Evolutionary conservation across 2,329 filamentous ascomycete genomes (phyloP).

Genomic region (Fusarium ambrosium): DNA sequence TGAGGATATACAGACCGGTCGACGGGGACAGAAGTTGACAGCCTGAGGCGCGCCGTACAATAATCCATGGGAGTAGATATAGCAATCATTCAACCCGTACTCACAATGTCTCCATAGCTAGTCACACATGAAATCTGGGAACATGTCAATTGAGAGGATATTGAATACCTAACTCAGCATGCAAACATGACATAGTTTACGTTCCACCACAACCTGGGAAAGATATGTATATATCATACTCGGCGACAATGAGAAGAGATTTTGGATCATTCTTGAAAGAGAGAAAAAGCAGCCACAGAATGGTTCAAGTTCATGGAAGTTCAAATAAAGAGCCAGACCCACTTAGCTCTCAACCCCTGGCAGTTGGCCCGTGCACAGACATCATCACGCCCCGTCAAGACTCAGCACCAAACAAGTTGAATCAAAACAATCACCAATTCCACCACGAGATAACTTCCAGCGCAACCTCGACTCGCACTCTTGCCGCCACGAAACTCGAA

Average conservation of each 20-base stretch:
- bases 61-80: neutral
- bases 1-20: neutral
- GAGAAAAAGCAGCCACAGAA: neutral
- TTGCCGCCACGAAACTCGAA: neutral
- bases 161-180: neutral
- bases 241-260: neutral
- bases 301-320: neutral
- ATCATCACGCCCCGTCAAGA: neutral
- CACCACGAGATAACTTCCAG: neutral
- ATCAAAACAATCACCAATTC: conserved; percentile 4
- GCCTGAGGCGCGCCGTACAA: neutral
- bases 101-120: neutral
- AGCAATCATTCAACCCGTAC: neutral
- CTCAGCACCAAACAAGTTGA: neutral
- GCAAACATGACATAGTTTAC: neutral
- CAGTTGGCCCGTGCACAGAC: neutral
- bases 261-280: neutral
- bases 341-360: neutral
- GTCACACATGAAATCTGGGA: neutral
- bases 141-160: neutral
- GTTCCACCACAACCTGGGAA: neutral
- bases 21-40: neutral
- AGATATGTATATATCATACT: neutral
- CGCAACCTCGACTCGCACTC: neutral
- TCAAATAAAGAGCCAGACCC: neutral